phyloP scores from a whole-genome alignment of 2,329 filamentous ascomycete species.

The Paracoccidioides brasiliensis region DNA sequence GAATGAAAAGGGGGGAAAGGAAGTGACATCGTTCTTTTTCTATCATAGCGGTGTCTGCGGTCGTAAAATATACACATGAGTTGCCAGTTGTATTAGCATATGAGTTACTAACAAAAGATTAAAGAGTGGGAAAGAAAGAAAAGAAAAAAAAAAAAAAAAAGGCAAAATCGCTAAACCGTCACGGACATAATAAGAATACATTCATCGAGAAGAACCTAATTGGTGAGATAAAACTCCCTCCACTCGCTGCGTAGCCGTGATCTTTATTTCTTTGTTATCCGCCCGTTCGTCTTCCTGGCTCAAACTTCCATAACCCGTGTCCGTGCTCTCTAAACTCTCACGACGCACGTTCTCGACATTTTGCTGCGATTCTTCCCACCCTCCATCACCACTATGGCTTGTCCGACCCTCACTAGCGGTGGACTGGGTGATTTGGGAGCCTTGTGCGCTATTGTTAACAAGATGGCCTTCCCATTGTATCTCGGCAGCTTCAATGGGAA shows the following conservation, averaged over 20 bases:
- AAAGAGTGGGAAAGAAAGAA: conserved; percentile 10
- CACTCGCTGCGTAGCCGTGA: neutral
- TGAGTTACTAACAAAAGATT: neutral
- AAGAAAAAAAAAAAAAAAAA: neutral
- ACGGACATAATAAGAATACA: neutral
- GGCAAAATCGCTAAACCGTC: neutral
- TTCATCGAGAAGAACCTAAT: neutral
- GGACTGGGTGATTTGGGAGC: too few relatives aligned
- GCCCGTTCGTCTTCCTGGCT: conserved; percentile 5
- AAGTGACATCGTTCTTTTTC: neutral
- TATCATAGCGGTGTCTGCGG: neutral
- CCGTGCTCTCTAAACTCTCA: conserved; percentile 24
- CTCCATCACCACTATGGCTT: neutral
- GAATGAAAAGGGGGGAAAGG: neutral
- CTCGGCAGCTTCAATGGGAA: conserved; percentile 21
- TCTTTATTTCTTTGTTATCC: neutral
- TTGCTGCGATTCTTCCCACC: conserved; percentile 6
- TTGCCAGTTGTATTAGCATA: conserved; percentile 3
- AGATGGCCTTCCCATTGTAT: conserved; percentile 6
- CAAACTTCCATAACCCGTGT: conserved; percentile 29
- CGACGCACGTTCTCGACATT: neutral
- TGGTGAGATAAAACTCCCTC: neutral
- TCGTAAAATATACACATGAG: neutral
- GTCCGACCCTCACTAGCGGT: neutral
- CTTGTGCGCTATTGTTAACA: neutral